Conservation (phyloP, 2,329 filamentous ascomycete genomes). For the Claviceps fusiformis region DNA sequence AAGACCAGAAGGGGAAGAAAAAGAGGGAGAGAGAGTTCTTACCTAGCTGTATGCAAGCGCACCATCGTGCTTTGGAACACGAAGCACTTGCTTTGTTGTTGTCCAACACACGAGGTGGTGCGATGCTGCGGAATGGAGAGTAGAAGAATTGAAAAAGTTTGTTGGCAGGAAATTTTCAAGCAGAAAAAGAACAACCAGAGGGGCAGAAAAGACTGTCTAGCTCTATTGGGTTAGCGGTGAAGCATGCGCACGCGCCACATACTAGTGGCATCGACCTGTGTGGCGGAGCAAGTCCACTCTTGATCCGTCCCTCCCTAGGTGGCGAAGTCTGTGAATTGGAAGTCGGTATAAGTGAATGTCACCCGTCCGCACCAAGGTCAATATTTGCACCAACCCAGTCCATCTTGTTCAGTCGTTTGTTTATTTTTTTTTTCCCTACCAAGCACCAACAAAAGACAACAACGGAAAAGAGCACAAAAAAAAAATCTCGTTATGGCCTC, state of each 20-base stretch:
- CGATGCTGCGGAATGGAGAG: neutral
- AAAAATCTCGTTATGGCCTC: constrained; percentile 33
- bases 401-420: neutral
- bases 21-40: constrained; percentile 6
- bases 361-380: neutral
- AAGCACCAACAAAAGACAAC: neutral
- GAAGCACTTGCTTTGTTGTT: constrained; percentile 1
- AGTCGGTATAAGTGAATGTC: constrained; percentile 11
- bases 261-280: constrained; percentile 6
- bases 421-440: neutral
- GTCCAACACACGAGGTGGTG: neutral
- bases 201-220: neutral
- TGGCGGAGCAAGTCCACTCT: constrained; percentile 20
- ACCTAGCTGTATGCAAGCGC: constrained; percentile 7
- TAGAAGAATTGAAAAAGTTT: neutral
- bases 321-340: constrained; percentile 12
- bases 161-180: constrained; percentile 2
- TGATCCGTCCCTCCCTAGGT: constrained; percentile 4
- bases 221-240: neutral
- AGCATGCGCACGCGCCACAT: neutral
- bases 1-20: constrained; percentile 5
- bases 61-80: neutral
- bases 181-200: neutral
- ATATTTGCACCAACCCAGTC: too few species aligned
- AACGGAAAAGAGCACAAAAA: neutral